A percentile compares a stretch with the other conserved stretches of the same genome.
These are phyloP conservation scores for Barnettozyma sucrosica DNA, from an alignment of 805 yeast species.

Conservation along the genomic window DNA sequence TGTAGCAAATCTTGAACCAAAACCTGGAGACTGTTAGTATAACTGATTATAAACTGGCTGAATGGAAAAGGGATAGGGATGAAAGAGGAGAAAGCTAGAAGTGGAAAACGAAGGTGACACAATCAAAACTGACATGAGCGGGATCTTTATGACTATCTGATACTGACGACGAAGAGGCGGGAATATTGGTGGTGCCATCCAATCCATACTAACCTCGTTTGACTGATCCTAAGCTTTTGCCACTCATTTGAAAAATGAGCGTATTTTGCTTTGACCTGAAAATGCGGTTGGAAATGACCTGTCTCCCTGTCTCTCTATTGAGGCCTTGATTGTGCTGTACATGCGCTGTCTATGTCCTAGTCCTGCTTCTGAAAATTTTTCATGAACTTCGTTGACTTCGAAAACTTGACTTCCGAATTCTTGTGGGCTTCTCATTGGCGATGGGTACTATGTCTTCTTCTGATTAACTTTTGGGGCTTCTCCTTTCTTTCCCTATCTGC, in stretches of 20 bases:
- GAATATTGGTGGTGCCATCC: too few species aligned
- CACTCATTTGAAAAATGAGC: too few species aligned
- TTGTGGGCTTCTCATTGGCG: not conserved
- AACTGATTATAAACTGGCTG: not conserved
- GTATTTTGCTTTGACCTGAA: too few species aligned
- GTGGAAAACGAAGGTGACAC: not conserved
- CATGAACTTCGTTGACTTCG: not conserved
- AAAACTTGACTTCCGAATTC: not conserved
- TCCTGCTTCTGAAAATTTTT: not conserved
- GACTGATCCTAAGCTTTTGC: too few species aligned
- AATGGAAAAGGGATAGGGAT: not conserved
- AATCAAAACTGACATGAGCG: too few species aligned
- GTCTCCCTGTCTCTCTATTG: too few species aligned
- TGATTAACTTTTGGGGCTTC: not conserved
- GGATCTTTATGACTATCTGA: too few species aligned
- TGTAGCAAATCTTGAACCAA: conserved; percentile 98
- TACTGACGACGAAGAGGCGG: too few species aligned
- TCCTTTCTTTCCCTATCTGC: not conserved
- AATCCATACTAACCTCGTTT: too few species aligned
- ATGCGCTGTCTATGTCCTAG: not conserved
- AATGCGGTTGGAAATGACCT: too few species aligned
- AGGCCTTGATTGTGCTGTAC: not conserved
- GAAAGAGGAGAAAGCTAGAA: not conserved
- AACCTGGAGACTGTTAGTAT: conserved; percentile 50
- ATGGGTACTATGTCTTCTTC: not conserved